A percentile compares a stretch with the other conserved stretches of the same genome.
phyloP scores from a whole-genome alignment of 305 asterid species.

The Solanum hybrid region DNA sequence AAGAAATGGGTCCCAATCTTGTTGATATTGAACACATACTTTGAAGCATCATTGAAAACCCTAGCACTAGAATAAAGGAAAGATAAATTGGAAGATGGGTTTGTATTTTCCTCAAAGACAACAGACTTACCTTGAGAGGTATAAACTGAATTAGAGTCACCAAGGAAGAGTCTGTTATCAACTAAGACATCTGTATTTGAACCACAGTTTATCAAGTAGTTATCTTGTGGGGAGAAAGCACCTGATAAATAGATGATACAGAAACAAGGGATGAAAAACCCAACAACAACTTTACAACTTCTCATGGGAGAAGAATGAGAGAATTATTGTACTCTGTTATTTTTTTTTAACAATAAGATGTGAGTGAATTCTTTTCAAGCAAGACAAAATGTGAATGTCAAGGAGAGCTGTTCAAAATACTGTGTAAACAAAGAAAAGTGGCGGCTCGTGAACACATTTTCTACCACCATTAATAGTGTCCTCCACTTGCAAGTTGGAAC shows the following conservation, averaged over 20 bases:
- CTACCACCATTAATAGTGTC: background rate
- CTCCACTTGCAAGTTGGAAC: background rate
- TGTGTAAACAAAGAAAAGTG: background rate
- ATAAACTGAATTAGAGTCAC: conserved; percentile 36
- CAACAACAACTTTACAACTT: conserved; percentile 15
- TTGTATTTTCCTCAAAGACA: conserved; percentile 24
- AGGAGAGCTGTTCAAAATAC: background rate
- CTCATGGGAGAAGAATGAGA: conserved; percentile 27
- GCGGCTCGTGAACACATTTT: background rate
- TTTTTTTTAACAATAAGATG: background rate
- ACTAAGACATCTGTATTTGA: conserved; percentile 27
- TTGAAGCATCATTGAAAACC: conserved; percentile 41
- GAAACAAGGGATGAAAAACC: conserved; percentile 20
- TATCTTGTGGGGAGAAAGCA: conserved; percentile 66
- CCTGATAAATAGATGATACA: conserved; percentile 18
- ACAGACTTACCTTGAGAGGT: conserved; percentile 44
- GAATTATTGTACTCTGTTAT: background rate
- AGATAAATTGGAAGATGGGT: conserved; percentile 29
- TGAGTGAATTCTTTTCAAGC: background rate
- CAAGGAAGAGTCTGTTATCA: conserved; percentile 50
- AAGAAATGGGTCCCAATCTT: conserved; percentile 58
- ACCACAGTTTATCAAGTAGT: conserved; percentile 74
- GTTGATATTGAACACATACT: conserved; percentile 40
- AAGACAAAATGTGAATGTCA: background rate
- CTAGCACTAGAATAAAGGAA: conserved; percentile 56